Evolutionary conservation across 1,284 basidiomycete species (phyloP), one percentile per base, ranked within the genome.

Genomic region (Neonothopanus nambi): DNA sequence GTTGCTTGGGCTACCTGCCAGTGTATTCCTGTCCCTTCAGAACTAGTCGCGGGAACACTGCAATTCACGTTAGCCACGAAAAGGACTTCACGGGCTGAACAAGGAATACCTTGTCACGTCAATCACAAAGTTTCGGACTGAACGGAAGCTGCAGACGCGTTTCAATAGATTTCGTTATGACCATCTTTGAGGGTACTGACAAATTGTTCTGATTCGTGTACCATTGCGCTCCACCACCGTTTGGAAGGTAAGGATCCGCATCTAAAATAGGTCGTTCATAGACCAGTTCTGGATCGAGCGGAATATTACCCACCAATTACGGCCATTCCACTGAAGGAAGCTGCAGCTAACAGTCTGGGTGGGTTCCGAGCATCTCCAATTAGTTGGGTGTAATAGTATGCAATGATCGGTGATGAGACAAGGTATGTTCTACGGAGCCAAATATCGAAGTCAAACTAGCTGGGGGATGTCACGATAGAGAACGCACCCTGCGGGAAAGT

Each of bases 1-100:
- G 89, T 91, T 2, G 87, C 82, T 65, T 92, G 89, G 7, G 88
- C 80, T n/a, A 91, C 85, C 69, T 90, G 26, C 81, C 87, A 89
- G 58, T 91, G 87, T 36, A 89, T 73, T 28, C 83, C 87, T 28
- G 82, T 87, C 9, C 78, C 85, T 60, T 72, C 67, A 1, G 71
- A 62, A 3, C 69, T 70, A 8, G 71, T 62, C 0, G 80, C 67
- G 11, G 84, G 79, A 56, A 86, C 77, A 52, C 74, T 76, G 23
- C 53, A 21, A 4, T 46, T 38, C 30, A 42, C 15, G 21, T 3
- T 43, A 49, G 21, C 28, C 11, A 44, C 35, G 30, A 1, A 18
- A 26, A 21, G 35, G n/a, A 47, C 17, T 9, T 28, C 35, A n/a
- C 15, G 24, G n/a, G n/a, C 15, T 15, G 33, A 30, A 39, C 15